Evolutionary conservation across 2,329 filamentous ascomycete genomes (phyloP), one percentile per base, ranked within the genome.

Genomic region (Zymoseptoria crescenta): DNA sequence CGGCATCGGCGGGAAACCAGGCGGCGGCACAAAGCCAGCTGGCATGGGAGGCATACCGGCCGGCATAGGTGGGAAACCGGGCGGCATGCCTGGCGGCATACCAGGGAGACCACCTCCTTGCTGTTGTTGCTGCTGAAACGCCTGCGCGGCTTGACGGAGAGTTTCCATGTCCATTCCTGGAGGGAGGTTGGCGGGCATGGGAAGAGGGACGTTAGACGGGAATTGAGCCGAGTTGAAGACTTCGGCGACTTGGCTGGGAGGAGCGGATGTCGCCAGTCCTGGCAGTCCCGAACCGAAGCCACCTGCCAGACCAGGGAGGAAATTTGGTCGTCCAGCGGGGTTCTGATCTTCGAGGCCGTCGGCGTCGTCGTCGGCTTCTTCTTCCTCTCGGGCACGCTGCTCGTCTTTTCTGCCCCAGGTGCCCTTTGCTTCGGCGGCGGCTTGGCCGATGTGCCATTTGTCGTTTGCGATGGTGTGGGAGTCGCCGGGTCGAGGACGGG

Each of bases 351-450:
- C 87, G 51, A 97, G 81, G 2, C 91, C 92, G 65, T 97, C 93
- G 66, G 88, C 87, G 75, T 97, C 94, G 71, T 97, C 94, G 72
- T 96, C 90, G 70, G 93, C 89, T 70, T 96, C 91, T 73, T 97
- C 94, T 68, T 96, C 91, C 68, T 96, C 92, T 65, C 91, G 88
- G 67, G 88, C 83, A 74, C 94, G 87, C 53, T 87, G 84, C 30
- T 88, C 85, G 58, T 88, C 86, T 59, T 88, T 87, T 48, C 89
- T 86, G 71, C 92, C 91, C 84, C 89, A 96, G 1, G 92, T 96
- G n/a, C 94, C 94, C 73, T 94, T 89, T 0, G 91, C 91, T 76
- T 96, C 92, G 27, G 93, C 93, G 0, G 91, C 92, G 7, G 89
- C 86, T 74, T 96, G 92, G 54, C 94, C 94, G 63, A 97, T 94